Evolutionary conservation across 2,329 filamentous ascomycete species (phyloP).

Genomic region (Polytolypa hystricis): DNA sequence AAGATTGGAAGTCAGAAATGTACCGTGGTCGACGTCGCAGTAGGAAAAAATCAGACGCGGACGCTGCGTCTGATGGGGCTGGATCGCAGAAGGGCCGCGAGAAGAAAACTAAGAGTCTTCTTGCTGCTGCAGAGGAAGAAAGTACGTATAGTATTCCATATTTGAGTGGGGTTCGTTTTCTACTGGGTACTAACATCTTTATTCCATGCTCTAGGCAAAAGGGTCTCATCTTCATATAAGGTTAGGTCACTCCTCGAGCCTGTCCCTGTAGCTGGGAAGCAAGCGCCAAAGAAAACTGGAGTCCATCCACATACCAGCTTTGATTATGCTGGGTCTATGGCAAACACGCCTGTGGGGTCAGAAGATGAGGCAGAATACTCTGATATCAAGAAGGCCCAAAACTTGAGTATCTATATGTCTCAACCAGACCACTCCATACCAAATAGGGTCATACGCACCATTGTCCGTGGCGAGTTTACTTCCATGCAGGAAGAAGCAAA

Average conservation of each 20-base stretch:
- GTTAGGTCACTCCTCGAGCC: slow-evolving; percentile 54
- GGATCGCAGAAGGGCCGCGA: slow-evolving; percentile 18
- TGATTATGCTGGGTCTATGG: slow-evolving; percentile 53
- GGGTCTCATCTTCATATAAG: slow-evolving; percentile 45
- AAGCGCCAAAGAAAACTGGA: slow-evolving; percentile 35
- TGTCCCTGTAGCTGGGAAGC: slow-evolving; percentile 47
- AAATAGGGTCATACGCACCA: slow-evolving; percentile 75
- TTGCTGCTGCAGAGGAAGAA: slow-evolving; percentile 66
- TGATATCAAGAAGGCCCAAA: slow-evolving; percentile 81
- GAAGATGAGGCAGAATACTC: slow-evolving; percentile 76
- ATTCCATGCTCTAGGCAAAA: slow-evolving; percentile 41
- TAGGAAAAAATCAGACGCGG: slow-evolving; percentile 14
- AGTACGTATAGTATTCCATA: slow-evolving; percentile 42
- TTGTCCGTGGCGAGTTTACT: slow-evolving; percentile 76
- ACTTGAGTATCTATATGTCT: slow-evolving; percentile 69
- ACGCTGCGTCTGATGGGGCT: slow-evolving; percentile 8
- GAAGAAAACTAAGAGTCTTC: slow-evolving; percentile 42
- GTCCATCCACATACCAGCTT: slow-evolving; percentile 80
- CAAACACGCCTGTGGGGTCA: slow-evolving; percentile 58
- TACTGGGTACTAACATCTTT: too few relatives aligned
- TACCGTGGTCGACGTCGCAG: slow-evolving; percentile 29
- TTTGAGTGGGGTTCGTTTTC: slow-evolving; percentile 4
- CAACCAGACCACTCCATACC: slow-evolving; percentile 61
- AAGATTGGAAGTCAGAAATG: slow-evolving; percentile 38
- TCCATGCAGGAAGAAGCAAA: slow-evolving; percentile 67